Conservation (phyloP, 352 stramenopile species). For the Globisporangium canariense region DNA sequence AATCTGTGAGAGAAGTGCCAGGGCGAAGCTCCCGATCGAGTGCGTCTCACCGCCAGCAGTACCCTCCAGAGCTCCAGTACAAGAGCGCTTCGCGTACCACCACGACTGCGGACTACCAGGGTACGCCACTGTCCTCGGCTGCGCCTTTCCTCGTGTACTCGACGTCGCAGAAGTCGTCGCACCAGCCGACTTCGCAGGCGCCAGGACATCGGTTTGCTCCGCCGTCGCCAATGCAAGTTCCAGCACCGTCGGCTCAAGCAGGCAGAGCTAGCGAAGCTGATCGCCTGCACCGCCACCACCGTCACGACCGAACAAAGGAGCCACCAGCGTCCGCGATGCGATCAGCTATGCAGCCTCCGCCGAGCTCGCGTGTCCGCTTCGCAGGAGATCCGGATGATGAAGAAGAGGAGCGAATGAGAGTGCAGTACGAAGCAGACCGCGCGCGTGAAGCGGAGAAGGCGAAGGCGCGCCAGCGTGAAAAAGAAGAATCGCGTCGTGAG, state of each 20-base stretch:
- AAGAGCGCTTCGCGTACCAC: conserved; percentile 32
- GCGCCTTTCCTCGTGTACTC: conserved; percentile 49
- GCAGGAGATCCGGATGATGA: conserved; percentile 9
- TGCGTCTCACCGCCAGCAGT: conserved; percentile 19
- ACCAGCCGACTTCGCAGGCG: not conserved
- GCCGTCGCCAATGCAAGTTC: not conserved
- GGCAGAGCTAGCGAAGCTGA: conserved; percentile 7
- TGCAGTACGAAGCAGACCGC: conserved; percentile 1
- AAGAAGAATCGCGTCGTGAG: conserved; percentile 10
- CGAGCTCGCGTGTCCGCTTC: conserved; percentile 39
- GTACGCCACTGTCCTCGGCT: conserved; percentile 33
- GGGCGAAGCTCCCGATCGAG: conserved; percentile 7
- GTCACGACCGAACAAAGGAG: conserved; percentile 18
- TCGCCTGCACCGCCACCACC: conserved; percentile 16
- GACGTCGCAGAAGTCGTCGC: conserved; percentile 9
- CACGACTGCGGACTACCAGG: conserved; percentile 24
- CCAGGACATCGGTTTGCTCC: not conserved
- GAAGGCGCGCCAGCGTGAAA: conserved; percentile 13
- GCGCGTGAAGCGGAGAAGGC: conserved; percentile 8
- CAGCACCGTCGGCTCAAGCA: not conserved
- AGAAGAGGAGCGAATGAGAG: conserved; percentile 12
- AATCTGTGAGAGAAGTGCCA: conserved; percentile 13
- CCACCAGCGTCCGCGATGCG: conserved; percentile 32
- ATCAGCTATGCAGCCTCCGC: conserved; percentile 31
- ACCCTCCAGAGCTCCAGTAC: conserved; percentile 33